phyloP scores from a whole-genome alignment of 352 stramenopile species.

The Phytophthora melonis region DNA sequence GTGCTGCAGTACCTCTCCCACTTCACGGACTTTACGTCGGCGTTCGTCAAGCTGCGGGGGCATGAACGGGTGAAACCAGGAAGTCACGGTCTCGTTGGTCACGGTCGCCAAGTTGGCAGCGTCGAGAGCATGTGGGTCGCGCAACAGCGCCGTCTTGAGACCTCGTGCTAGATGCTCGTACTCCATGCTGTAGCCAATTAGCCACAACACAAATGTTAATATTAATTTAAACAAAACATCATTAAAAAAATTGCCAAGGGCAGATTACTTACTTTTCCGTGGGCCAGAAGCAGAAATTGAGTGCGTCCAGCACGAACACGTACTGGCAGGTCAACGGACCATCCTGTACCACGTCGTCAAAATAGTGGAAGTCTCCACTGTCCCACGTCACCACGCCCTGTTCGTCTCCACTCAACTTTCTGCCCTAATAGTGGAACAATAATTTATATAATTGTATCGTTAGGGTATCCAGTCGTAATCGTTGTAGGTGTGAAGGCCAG shows the following conservation, averaged over 20 bases:
- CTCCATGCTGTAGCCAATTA: slow-evolving; percentile 65
- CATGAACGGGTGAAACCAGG: slow-evolving; percentile 74
- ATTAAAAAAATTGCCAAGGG: too few species aligned
- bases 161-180: slow-evolving; percentile 87
- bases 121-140: slow-evolving; percentile 66
- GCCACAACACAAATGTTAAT: background rate
- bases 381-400: slow-evolving; percentile 76
- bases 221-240: too few species aligned
- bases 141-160: slow-evolving; percentile 74
- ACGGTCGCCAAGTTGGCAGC: slow-evolving; percentile 56
- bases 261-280: slow-evolving; percentile 52
- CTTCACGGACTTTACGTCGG: slow-evolving; percentile 64
- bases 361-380: slow-evolving; percentile 87
- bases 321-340: slow-evolving; percentile 87
- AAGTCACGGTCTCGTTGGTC: slow-evolving; percentile 51
- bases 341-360: slow-evolving; percentile 66
- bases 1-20: slow-evolving; percentile 59
- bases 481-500: too few species aligned
- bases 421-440: background rate
- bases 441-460: too few species aligned
- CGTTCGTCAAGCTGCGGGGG: slow-evolving; percentile 72
- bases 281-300: slow-evolving; percentile 94
- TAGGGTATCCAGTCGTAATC: too few species aligned
- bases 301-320: slow-evolving; percentile 88
- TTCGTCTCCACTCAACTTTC: slow-evolving; percentile 45